A percentile compares a stretch with the other conserved stretches of the same genome.
Evolutionary conservation across 768 basidiomycete species (phyloP).

Genomic region (Pleurotus tuber-regium): DNA sequence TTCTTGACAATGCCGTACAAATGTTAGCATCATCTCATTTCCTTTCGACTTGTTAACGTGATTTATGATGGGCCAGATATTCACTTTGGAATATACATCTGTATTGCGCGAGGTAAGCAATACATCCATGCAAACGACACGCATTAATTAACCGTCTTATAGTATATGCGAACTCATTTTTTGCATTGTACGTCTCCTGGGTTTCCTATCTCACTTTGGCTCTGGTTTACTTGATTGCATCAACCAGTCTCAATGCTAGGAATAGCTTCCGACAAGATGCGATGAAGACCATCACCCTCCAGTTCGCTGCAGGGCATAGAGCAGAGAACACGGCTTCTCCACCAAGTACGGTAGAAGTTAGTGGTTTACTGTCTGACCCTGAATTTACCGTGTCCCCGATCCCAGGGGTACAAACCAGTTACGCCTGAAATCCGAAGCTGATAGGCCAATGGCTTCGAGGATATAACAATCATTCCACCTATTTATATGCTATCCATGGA

Average conservation of each 20-base stretch:
- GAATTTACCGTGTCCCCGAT: too few species aligned
- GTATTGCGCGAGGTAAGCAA: neutral
- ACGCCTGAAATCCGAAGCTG: too few species aligned
- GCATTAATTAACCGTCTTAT: neutral
- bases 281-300: too few species aligned
- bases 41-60: neutral
- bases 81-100: neutral
- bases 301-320: too few species aligned
- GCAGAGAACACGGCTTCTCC: too few species aligned
- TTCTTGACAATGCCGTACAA: neutral
- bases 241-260: neutral
- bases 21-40: neutral
- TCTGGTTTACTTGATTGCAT: neutral
- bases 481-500: too few species aligned
- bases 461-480: too few species aligned
- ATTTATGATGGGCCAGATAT: neutral
- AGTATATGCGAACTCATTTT: conserved; percentile 2
- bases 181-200: neutral
- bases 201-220: too few species aligned
- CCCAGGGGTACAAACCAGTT: too few species aligned
- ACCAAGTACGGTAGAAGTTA: too few species aligned
- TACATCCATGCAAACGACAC: neutral
- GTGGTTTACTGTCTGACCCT: too few species aligned
- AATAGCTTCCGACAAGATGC: neutral
- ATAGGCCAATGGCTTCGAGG: too few species aligned